Conservation (phyloP, 2,329 filamentous ascomycete species). For the Stemphylium vesicarium region DNA sequence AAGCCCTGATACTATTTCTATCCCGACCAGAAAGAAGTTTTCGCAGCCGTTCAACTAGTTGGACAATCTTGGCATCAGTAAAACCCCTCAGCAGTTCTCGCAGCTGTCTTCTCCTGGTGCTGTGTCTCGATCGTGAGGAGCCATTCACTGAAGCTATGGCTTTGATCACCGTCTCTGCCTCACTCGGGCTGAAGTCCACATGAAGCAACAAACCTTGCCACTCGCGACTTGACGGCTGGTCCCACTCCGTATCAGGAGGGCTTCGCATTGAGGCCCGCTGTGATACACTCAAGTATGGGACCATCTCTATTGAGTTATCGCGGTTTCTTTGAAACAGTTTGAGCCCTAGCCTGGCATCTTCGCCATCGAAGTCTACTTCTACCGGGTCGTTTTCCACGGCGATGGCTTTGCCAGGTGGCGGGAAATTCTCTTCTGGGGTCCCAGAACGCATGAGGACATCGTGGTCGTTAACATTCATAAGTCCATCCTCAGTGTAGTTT, state of each 20-base stretch:
- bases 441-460: constrained; percentile 10
- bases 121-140: constrained; percentile 8
- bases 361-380: constrained; percentile 22
- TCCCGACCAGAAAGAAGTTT: constrained; percentile 24
- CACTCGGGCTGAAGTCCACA: constrained; percentile 40
- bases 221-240: constrained; percentile 24
- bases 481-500: constrained; percentile 5
- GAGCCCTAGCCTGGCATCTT: constrained; percentile 32
- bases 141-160: constrained; percentile 15
- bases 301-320: not conserved
- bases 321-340: not conserved
- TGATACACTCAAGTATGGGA: constrained; percentile 37
- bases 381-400: constrained; percentile 26
- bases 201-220: constrained; percentile 44
- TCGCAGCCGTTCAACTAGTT: constrained; percentile 23
- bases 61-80: constrained; percentile 31
- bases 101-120: constrained; percentile 29
- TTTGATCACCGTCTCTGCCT: constrained; percentile 32
- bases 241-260: constrained; percentile 30
- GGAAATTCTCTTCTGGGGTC: constrained; percentile 20
- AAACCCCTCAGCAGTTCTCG: constrained; percentile 25
- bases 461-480: not conserved
- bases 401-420: constrained; percentile 17
- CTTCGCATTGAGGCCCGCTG: constrained; percentile 28
- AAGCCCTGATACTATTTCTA: constrained; percentile 35